Conservation (phyloP, 192 early-diverging fungal species). For the Endogone sp. region DNA sequence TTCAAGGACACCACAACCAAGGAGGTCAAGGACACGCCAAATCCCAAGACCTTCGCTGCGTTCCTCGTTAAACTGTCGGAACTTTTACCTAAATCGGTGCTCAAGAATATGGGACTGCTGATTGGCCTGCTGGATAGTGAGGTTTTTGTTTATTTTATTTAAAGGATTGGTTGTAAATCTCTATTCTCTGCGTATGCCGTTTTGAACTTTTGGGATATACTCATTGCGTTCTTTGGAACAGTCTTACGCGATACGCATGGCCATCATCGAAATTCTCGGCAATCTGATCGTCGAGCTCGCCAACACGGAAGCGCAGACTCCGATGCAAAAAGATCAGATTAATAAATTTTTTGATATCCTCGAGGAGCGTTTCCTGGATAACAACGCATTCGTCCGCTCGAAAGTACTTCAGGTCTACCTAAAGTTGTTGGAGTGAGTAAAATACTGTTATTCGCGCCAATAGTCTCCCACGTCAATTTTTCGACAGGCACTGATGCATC, state of each 20-base stretch:
- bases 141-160: conserved; percentile 30
- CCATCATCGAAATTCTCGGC: conserved; percentile 87
- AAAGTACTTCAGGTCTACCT: conserved; percentile 85
- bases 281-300: conserved; percentile 78
- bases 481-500: no score
- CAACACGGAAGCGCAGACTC: conserved; percentile 62
- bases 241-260: conserved; percentile 82
- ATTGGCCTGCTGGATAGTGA: conserved; percentile 86
- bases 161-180: neutral
- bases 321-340: conserved; percentile 66
- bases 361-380: conserved; percentile 89
- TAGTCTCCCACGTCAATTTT: no score
- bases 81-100: conserved; percentile 70
- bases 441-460: no score
- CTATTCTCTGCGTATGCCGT: neutral
- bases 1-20: conserved; percentile 41
- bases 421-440: conserved; percentile 72
- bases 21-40: conserved; percentile 65
- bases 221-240: conserved; percentile 21
- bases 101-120: conserved; percentile 88
- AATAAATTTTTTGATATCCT: conserved; percentile 88
- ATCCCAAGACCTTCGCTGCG: conserved; percentile 77
- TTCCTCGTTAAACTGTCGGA: conserved; percentile 86
- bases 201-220: conserved; percentile 11
- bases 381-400: conserved; percentile 77